Evolutionary conservation across 441 rosid species (phyloP).

Genomic region (Bocquillonia castaneifolia): DNA sequence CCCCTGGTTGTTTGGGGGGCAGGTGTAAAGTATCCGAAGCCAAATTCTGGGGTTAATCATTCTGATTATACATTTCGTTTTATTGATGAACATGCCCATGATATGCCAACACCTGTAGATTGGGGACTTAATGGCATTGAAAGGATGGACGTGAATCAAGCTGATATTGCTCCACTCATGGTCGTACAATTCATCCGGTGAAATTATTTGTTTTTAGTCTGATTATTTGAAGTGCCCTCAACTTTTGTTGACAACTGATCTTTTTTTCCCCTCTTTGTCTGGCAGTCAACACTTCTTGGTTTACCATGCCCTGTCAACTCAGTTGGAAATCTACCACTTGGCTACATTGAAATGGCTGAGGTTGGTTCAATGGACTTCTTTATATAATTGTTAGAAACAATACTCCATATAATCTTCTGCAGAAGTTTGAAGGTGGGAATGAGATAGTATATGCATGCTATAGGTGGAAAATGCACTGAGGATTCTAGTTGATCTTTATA

Average conservation of each 20-base stretch:
- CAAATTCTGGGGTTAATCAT: slow-evolving; percentile 36
- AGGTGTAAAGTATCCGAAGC: slow-evolving; percentile 69
- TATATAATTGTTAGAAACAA: neutral
- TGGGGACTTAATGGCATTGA: slow-evolving; percentile 82
- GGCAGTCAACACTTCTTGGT: slow-evolving; percentile 93
- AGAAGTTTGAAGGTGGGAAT: neutral
- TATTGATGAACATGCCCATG: slow-evolving; percentile 88
- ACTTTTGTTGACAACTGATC: slow-evolving; percentile 11
- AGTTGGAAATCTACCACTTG: slow-evolving; percentile 91
- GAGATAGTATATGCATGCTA: neutral
- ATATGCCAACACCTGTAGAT: slow-evolving; percentile 67
- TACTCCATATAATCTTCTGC: neutral
- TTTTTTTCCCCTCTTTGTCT: slow-evolving; percentile 26
- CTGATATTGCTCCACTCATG: slow-evolving; percentile 95
- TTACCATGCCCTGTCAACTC: slow-evolving; percentile 88
- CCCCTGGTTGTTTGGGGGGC: slow-evolving; percentile 99
- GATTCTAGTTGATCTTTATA: neutral
- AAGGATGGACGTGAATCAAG: slow-evolving; percentile 97
- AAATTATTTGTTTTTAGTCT: slow-evolving; percentile 9
- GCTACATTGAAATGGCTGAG: slow-evolving; percentile 65
- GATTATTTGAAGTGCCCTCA: slow-evolving; percentile 19
- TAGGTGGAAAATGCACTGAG: neutral
- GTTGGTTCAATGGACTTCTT: slow-evolving; percentile 35
- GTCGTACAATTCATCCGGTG: slow-evolving; percentile 35
- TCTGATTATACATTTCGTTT: slow-evolving; percentile 54